Percentiles rank a stretch among this genome's conserved stretches.
Conservation (phyloP, 306 rosid species). For the Malus sieversii region DNA sequence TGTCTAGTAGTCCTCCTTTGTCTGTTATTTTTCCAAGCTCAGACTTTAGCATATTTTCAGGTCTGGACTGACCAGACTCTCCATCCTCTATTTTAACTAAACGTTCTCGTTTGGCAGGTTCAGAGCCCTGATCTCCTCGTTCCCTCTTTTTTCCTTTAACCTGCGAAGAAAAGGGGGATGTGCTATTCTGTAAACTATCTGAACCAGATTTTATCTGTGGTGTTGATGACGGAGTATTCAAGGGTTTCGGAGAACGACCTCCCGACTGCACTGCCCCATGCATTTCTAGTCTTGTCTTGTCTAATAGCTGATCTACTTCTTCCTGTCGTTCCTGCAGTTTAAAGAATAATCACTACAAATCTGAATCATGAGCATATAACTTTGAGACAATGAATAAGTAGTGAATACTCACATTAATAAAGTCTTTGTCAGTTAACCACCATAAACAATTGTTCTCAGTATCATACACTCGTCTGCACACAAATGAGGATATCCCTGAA, state of each 20-base stretch:
- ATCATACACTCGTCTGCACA: slow-evolving; percentile 84
- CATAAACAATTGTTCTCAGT: slow-evolving; percentile 67
- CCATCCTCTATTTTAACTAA: slow-evolving; percentile 51
- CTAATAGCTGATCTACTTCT: slow-evolving; percentile 67
- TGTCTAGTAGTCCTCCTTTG: slow-evolving; percentile 68
- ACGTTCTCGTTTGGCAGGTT: slow-evolving; percentile 55
- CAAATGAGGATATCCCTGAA: slow-evolving; percentile 70
- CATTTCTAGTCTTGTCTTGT: slow-evolving; percentile 63
- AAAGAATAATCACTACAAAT: slow-evolving; percentile 6
- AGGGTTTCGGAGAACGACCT: slow-evolving; percentile 81
- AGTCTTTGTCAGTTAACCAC: slow-evolving; percentile 80
- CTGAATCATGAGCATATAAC: not conserved
- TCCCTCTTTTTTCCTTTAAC: slow-evolving; percentile 73
- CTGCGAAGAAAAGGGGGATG: slow-evolving; percentile 56
- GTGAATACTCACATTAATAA: slow-evolving; percentile 57
- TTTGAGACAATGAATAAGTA: not conserved
- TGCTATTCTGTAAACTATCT: slow-evolving; percentile 59
- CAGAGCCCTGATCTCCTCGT: slow-evolving; percentile 61
- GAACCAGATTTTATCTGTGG: slow-evolving; percentile 66
- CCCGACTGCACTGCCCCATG: slow-evolving; percentile 67
- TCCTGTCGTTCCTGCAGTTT: slow-evolving; percentile 62
- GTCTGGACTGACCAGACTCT: slow-evolving; percentile 44
- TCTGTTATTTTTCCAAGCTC: slow-evolving; percentile 69
- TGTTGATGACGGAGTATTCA: slow-evolving; percentile 67
- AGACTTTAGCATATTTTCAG: slow-evolving; percentile 53